A percentile compares a stretch with the other conserved stretches of the same genome.
Evolutionary conservation across 441 rosid genomes (phyloP).

Genomic region (Capsella rubella): DNA sequence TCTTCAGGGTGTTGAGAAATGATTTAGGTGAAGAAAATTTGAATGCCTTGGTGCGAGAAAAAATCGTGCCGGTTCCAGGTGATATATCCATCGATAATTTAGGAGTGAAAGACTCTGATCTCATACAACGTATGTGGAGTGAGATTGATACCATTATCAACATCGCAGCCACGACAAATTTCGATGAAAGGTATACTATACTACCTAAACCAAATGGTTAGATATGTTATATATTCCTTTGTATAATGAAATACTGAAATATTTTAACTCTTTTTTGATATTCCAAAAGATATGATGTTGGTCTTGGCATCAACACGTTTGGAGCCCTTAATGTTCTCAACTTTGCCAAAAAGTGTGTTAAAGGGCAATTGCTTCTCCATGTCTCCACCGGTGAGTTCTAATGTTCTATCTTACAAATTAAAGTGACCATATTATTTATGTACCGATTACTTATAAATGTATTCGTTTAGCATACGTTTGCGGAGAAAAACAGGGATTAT

Average conservation of each 20-base stretch:
- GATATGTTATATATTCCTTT: neutral
- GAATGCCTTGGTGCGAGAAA: conserved; percentile 58
- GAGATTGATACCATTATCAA: conserved; percentile 70
- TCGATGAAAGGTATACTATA: conserved; percentile 77
- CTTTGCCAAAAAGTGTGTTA: conserved; percentile 74
- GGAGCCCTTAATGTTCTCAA: conserved; percentile 70
- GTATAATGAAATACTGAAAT: neutral
- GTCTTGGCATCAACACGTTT: conserved; percentile 75
- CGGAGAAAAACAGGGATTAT: conserved; percentile 72
- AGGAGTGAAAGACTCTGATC: conserved; percentile 58
- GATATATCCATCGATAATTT: conserved; percentile 67
- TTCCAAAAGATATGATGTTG: conserved; percentile 72
- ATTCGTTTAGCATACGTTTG: conserved; percentile 68
- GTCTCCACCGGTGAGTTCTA: conserved; percentile 80
- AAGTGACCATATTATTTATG: neutral
- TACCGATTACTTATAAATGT: neutral
- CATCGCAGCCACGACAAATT: conserved; percentile 86
- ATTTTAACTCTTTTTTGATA: neutral
- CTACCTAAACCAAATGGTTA: neutral
- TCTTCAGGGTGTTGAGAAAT: conserved; percentile 69
- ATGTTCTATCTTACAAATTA: neutral
- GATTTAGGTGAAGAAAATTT: conserved; percentile 56
- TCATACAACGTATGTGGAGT: conserved; percentile 57
- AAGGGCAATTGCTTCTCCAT: conserved; percentile 62
- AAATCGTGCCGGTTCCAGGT: conserved; percentile 66